phyloP scores from a whole-genome alignment of 306 rosid genomes.

The Hippophae rhamnoides region DNA sequence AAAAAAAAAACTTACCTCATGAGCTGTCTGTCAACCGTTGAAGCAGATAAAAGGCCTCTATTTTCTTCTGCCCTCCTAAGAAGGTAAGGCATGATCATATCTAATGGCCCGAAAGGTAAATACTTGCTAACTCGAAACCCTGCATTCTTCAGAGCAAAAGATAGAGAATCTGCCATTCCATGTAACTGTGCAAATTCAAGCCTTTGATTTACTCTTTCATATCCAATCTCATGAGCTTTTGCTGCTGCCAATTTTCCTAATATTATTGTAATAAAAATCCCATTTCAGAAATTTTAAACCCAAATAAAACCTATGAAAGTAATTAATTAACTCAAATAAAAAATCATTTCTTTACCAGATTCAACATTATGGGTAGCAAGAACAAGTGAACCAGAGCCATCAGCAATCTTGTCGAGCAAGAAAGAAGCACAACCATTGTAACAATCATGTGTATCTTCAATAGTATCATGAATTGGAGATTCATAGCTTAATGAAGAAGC shows the following conservation, averaged over 20 bases:
- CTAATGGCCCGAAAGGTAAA: conserved; percentile 83
- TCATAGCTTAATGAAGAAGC: conserved; percentile 52
- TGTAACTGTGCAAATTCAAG: conserved; percentile 79
- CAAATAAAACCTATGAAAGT: not conserved
- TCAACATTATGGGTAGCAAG: conserved; percentile 84
- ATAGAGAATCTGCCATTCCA: conserved; percentile 88
- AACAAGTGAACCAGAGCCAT: conserved; percentile 53
- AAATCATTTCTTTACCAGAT: conserved; percentile 40
- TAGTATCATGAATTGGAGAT: conserved; percentile 67
- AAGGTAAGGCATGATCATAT: conserved; percentile 74
- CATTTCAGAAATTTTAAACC: not conserved
- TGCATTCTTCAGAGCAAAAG: conserved; percentile 69
- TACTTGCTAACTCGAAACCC: conserved; percentile 96
- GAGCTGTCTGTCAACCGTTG: conserved; percentile 54
- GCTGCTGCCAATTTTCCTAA: conserved; percentile 67
- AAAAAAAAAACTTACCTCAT: conserved; percentile 34
- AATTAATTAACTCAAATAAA: no score
- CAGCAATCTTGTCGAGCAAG: conserved; percentile 59
- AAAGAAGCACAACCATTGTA: conserved; percentile 55
- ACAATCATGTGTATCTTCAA: conserved; percentile 63
- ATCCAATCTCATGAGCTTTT: conserved; percentile 67
- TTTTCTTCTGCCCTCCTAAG: conserved; percentile 89
- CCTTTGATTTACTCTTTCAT: conserved; percentile 56
- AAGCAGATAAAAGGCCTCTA: conserved; percentile 66
- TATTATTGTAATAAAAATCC: not conserved